Evolutionary conservation across 1,284 basidiomycete species (phyloP).

Genomic region (Hypsizygus ulmarius): DNA sequence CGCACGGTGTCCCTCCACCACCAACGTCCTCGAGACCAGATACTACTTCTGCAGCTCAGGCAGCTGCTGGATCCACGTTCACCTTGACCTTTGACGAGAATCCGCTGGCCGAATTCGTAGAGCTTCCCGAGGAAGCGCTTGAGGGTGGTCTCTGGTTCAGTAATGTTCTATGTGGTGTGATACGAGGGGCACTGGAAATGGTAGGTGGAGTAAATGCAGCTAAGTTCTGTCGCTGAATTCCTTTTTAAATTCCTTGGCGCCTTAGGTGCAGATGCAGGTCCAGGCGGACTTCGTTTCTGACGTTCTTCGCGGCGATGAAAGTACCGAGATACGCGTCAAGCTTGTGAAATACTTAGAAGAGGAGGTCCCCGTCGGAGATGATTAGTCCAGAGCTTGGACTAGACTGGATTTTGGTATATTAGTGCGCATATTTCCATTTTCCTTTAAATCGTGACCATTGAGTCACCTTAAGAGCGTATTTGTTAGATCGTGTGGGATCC

Average conservation of each 20-base stretch:
- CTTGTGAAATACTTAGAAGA: conserved; percentile 93
- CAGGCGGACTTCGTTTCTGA: conserved; percentile 90
- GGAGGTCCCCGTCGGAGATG: conserved; percentile 82
- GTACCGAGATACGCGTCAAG: conserved; percentile 90
- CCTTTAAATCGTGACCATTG: not conserved
- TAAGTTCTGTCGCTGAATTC: conserved; percentile 8
- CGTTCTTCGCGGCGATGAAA: conserved; percentile 88
- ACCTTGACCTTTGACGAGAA: conserved; percentile 92
- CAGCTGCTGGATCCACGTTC: conserved; percentile 58
- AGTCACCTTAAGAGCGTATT: not conserved
- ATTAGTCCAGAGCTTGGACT: conserved; percentile 39
- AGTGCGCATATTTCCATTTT: not conserved
- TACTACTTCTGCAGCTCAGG: conserved; percentile 38
- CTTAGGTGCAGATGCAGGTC: conserved; percentile 94
- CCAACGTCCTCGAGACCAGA: conserved; percentile 45
- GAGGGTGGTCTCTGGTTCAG: conserved; percentile 96
- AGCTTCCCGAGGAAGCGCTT: conserved; percentile 89
- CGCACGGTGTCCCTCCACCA: conserved; percentile 57
- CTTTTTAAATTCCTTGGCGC: conserved; percentile 14
- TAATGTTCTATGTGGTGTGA: conserved; percentile 92
- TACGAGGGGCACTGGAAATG: conserved; percentile 96
- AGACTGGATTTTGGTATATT: conserved; percentile 1
- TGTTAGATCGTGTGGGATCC: not conserved
- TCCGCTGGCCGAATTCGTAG: conserved; percentile 95
- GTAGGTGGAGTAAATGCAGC: conserved; percentile 45